phyloP scores from a whole-genome alignment of 192 early-diverging fungal species.

The Haplosporangium gracile region DNA sequence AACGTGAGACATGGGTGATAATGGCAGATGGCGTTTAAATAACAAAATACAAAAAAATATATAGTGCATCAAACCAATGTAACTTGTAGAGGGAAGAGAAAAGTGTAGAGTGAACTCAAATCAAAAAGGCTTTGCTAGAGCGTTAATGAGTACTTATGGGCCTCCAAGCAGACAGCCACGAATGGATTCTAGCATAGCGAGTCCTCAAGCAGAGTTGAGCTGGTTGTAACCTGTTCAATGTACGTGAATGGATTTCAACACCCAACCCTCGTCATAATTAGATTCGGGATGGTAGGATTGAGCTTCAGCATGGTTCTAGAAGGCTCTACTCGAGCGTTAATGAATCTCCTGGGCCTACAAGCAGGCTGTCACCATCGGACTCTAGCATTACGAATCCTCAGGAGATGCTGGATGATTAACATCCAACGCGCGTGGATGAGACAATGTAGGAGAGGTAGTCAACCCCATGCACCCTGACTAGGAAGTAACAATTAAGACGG shows the following conservation, averaged over 20 bases:
- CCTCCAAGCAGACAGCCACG: conserved; percentile 26
- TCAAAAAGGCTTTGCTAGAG: conserved; percentile 40
- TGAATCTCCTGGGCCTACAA: conserved; percentile 13
- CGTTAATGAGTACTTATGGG: conserved; percentile 35
- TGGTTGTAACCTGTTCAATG: conserved; percentile 20
- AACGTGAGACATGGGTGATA: conserved; percentile 15
- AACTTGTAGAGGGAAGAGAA: background rate
- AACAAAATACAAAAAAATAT: conserved; percentile 13
- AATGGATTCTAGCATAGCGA: conserved; percentile 36
- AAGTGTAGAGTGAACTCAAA: conserved; percentile 21
- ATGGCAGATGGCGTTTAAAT: conserved; percentile 14
- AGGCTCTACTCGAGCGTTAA: conserved; percentile 43
- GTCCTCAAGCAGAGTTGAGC: conserved; percentile 33
- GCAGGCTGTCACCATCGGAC: conserved; percentile 28
- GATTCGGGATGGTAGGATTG: conserved; percentile 33
- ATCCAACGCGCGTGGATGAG: conserved; percentile 32
- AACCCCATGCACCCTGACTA: conserved; percentile 46
- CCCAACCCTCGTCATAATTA: conserved; percentile 27
- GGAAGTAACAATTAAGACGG: too few species aligned
- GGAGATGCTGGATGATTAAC: conserved; percentile 30
- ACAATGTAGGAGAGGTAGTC: conserved; percentile 36
- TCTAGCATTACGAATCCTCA: conserved; percentile 39
- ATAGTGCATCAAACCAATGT: background rate
- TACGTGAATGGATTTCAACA: conserved; percentile 36
- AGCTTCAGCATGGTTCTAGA: conserved; percentile 46